A percentile compares a stretch with the other conserved stretches of the same genome.
Evolutionary conservation across 2,329 filamentous ascomycete genomes (phyloP).

Genomic region (Phialemoniopsis sp.): DNA sequence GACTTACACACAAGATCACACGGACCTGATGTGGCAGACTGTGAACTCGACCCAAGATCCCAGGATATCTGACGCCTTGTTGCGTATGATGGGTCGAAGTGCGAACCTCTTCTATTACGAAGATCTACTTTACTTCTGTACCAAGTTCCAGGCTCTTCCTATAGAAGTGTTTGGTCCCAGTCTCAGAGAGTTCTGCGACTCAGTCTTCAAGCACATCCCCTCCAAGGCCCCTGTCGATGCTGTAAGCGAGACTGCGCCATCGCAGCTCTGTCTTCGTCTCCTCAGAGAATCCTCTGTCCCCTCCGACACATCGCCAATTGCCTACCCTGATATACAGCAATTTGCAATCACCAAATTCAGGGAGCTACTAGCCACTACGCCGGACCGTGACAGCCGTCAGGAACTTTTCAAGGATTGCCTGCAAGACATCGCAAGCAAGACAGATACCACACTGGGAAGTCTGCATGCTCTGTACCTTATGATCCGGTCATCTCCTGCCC

Average conservation of each 20-base stretch:
- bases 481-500: slow-evolving; percentile 36
- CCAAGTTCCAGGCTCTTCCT: slow-evolving; percentile 64
- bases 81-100: slow-evolving; percentile 56
- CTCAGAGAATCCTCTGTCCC: slow-evolving; percentile 66
- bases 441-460: slow-evolving; percentile 65
- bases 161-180: slow-evolving; percentile 57
- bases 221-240: slow-evolving; percentile 35
- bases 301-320: slow-evolving; percentile 46
- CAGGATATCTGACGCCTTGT: slow-evolving; percentile 75
- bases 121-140: slow-evolving; percentile 60
- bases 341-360: slow-evolving; percentile 60
- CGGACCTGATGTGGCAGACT: slow-evolving; percentile 80
- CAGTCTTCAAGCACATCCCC: slow-evolving; percentile 45
- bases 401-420: slow-evolving; percentile 65
- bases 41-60: slow-evolving; percentile 79
- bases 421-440: slow-evolving; percentile 60
- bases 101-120: slow-evolving; percentile 42
- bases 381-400: slow-evolving; percentile 49
- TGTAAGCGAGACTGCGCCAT: slow-evolving; percentile 34
- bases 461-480: slow-evolving; percentile 58
- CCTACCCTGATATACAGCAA: slow-evolving; percentile 57
- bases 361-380: slow-evolving; percentile 53
- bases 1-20: slow-evolving; percentile 67
- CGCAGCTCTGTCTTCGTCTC: slow-evolving; percentile 57
- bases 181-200: slow-evolving; percentile 59